Evolutionary conservation across 768 basidiomycete species (phyloP).

Genomic region (Asterophora parasitica): DNA sequence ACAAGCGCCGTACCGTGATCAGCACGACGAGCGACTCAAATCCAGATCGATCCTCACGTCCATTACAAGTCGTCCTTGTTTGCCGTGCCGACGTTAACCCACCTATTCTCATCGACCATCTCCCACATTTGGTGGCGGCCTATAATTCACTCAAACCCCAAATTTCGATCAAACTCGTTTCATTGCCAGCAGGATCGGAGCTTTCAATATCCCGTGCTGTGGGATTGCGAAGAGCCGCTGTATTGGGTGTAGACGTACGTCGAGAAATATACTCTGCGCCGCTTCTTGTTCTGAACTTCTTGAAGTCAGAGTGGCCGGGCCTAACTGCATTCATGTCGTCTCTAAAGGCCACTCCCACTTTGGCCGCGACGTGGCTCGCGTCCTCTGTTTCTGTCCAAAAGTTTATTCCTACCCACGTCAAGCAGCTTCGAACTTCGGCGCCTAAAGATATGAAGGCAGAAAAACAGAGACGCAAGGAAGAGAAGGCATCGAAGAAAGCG

Average conservation of each 20-base stretch:
- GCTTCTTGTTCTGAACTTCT: slow-evolving; percentile 14
- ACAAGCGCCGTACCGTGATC: slow-evolving; percentile 24
- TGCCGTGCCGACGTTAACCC: slow-evolving; percentile 77
- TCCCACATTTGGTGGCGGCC: slow-evolving; percentile 73
- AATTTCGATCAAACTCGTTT: slow-evolving; percentile 49
- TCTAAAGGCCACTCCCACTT: slow-evolving; percentile 45
- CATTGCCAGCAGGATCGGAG: slow-evolving; percentile 69
- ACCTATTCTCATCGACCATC: slow-evolving; percentile 62
- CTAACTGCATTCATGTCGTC: slow-evolving; percentile 31
- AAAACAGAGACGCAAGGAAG: slow-evolving; percentile 51
- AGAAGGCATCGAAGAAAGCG: slow-evolving; percentile 40
- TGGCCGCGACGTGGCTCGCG: slow-evolving; percentile 64
- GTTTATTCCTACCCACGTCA: slow-evolving; percentile 71
- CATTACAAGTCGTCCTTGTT: slow-evolving; percentile 51
- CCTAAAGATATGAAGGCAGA: slow-evolving; percentile 76
- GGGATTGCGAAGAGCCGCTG: slow-evolving; percentile 64
- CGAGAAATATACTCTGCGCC: slow-evolving; percentile 5
- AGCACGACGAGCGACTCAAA: slow-evolving; percentile 15
- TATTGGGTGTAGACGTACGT: slow-evolving; percentile 64
- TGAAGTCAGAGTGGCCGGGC: slow-evolving; percentile 37
- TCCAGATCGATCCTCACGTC: slow-evolving; percentile 11
- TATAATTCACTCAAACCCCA: slow-evolving; percentile 50
- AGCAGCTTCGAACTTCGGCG: slow-evolving; percentile 72
- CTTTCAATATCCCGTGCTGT: slow-evolving; percentile 48
- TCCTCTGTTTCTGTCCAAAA: slow-evolving; percentile 20